phyloP scores from a whole-genome alignment of 805 yeast species.

The Myxozyma neglecta region DNA sequence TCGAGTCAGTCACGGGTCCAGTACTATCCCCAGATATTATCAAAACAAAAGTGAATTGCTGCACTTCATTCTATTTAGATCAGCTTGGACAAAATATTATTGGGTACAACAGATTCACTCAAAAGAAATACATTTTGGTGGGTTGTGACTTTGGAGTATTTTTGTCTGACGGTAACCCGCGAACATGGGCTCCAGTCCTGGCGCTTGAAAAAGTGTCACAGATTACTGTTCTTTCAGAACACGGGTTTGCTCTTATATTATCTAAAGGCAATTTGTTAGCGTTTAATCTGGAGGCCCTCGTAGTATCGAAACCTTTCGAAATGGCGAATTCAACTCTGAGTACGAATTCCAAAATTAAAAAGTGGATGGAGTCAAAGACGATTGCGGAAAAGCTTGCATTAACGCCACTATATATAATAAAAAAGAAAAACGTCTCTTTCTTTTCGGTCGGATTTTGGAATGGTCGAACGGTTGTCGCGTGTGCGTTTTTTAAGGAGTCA shows the following conservation, averaged over 20 bases:
- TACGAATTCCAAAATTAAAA: background rate
- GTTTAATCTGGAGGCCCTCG: conserved; percentile 61
- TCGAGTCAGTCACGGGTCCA: conserved; percentile 20
- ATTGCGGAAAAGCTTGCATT: background rate
- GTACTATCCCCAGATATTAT: conserved; percentile 32
- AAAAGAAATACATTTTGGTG: conserved; percentile 43
- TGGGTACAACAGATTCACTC: conserved; percentile 23
- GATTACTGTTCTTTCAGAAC: conserved; percentile 58
- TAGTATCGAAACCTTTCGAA: conserved; percentile 34
- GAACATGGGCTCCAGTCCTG: conserved; percentile 59
- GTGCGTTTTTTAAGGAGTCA: conserved; percentile 18
- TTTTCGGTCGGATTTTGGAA: conserved; percentile 57
- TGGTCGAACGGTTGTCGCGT: conserved; percentile 23
- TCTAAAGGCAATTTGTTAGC: conserved; percentile 61
- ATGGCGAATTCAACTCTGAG: background rate
- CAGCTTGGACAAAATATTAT: conserved; percentile 43
- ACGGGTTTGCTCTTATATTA: conserved; percentile 57
- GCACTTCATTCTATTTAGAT: conserved; percentile 49
- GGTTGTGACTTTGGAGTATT: conserved; percentile 69
- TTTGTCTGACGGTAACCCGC: conserved; percentile 43
- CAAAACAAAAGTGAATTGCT: conserved; percentile 44
- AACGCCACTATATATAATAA: conserved; percentile 46
- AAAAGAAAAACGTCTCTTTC: conserved; percentile 49
- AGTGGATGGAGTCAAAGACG: conserved; percentile 9
- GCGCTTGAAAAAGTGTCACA: conserved; percentile 55